These are phyloP conservation scores for Eurotiales sp. DNA, from an alignment of 2,329 filamentous ascomycete species.

Conservation along the genomic window DNA sequence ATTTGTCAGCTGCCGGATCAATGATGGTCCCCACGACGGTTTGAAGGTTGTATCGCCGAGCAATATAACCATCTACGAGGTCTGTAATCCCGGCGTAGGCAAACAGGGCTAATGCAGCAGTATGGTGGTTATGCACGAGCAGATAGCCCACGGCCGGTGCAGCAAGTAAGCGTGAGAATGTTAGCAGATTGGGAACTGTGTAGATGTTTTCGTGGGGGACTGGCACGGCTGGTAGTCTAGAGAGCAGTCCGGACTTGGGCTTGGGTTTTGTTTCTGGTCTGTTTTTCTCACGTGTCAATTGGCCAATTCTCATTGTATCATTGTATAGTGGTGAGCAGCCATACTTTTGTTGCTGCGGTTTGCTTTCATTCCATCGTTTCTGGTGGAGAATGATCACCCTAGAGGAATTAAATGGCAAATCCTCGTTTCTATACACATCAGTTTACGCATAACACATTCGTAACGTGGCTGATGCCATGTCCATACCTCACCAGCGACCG, in stretches of 20 bases:
- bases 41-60: conserved; percentile 77
- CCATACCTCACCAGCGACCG: neutral
- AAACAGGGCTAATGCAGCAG: conserved; percentile 78
- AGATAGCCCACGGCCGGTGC: conserved; percentile 86
- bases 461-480: too few relatives aligned
- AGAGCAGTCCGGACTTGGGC: conserved; percentile 28
- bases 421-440: neutral
- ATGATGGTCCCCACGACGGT: conserved; percentile 94
- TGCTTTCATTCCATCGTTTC: conserved; percentile 4
- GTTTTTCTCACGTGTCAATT: too few relatives aligned
- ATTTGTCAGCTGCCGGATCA: conserved; percentile 95
- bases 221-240: conserved; percentile 24
- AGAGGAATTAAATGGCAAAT: neutral
- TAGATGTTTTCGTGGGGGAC: conserved; percentile 81
- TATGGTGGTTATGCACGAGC: conserved; percentile 76
- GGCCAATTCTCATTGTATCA: too few relatives aligned
- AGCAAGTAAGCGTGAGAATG: conserved; percentile 75
- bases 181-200: conserved; percentile 91
- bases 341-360: conserved; percentile 1
- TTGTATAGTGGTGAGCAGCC: neutral
- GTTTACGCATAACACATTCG: too few relatives aligned
- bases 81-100: conserved; percentile 90
- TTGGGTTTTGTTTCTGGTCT: neutral
- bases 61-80: conserved; percentile 90
- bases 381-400: neutral